These are phyloP conservation scores for Eucalyptus viminalis DNA, from an alignment of 345 rosid genomes.

Conservation along the genomic window DNA sequence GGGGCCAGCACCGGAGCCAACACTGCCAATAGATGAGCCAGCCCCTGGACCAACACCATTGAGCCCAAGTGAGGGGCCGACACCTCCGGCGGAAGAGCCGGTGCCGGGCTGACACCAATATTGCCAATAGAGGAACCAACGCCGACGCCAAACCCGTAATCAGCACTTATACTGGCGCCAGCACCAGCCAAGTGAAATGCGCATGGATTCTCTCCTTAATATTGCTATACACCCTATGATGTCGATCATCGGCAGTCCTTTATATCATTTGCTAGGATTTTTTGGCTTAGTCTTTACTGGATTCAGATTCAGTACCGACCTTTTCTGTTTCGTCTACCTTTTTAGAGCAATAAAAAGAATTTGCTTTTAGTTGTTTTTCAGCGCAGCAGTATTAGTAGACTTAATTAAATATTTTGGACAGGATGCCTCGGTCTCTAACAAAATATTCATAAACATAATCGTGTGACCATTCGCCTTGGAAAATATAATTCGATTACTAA, in stretches of 20 bases:
- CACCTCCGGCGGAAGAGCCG: not conserved
- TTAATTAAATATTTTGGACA: not conserved
- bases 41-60: not conserved
- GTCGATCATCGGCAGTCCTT: not conserved
- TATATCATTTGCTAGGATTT: not conserved
- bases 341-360: not conserved
- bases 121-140: not conserved
- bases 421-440: not conserved
- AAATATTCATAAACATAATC: not conserved
- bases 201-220: not conserved
- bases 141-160: not conserved
- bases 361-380: not conserved
- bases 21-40: not conserved
- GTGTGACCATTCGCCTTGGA: not conserved
- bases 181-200: not conserved
- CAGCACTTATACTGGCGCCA: not conserved
- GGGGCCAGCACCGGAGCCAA: not conserved
- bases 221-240: not conserved
- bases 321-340: not conserved
- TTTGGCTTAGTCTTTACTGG: not conserved
- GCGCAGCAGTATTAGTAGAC: not conserved
- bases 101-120: not conserved
- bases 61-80: not conserved
- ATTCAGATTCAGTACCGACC: not conserved
- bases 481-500: not conserved